A percentile compares a stretch with the other conserved stretches of the same genome.
Evolutionary conservation across 2,329 filamentous ascomycete species (phyloP).

Genomic region (Coniochaeta sp.): DNA sequence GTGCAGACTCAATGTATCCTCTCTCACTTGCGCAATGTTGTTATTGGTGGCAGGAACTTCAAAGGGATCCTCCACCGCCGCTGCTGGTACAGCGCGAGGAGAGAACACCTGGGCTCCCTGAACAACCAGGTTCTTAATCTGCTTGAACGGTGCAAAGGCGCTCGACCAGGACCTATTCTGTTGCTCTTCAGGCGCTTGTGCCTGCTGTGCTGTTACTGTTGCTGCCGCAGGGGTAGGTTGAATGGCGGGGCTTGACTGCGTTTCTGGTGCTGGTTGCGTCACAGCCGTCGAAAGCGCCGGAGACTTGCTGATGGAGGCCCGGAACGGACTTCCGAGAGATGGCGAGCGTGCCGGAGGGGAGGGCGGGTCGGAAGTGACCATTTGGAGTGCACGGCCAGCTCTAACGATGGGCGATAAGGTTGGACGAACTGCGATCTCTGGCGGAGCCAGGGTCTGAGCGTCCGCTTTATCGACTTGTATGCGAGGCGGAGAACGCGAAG

Average conservation of each 20-base stretch:
- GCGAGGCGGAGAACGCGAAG: slow-evolving; percentile 7
- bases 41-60: background rate
- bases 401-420: slow-evolving; percentile 51
- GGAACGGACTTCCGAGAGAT: slow-evolving; percentile 49
- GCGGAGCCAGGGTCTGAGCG: slow-evolving; percentile 13
- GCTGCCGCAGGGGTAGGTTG: background rate
- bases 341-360: slow-evolving; percentile 45
- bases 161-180: slow-evolving; percentile 17
- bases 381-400: slow-evolving; percentile 48
- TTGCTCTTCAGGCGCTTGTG: slow-evolving; percentile 5
- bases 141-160: slow-evolving; percentile 19
- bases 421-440: slow-evolving; percentile 28
- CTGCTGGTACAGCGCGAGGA: slow-evolving; percentile 11
- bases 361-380: slow-evolving; percentile 50
- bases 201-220: background rate
- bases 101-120: slow-evolving; percentile 21
- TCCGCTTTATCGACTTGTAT: slow-evolving; percentile 7
- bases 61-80: slow-evolving; percentile 9
- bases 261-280: background rate
- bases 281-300: slow-evolving; percentile 15
- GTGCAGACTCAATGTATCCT: background rate
- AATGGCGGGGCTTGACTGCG: background rate
- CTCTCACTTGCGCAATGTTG: background rate
- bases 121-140: slow-evolving; percentile 22
- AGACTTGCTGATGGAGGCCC: slow-evolving; percentile 25